Percentiles rank a stretch among this genome's conserved stretches.
phyloP scores from a whole-genome alignment of 78 protist genomes.

The Dictyostelium citrinum region DNA sequence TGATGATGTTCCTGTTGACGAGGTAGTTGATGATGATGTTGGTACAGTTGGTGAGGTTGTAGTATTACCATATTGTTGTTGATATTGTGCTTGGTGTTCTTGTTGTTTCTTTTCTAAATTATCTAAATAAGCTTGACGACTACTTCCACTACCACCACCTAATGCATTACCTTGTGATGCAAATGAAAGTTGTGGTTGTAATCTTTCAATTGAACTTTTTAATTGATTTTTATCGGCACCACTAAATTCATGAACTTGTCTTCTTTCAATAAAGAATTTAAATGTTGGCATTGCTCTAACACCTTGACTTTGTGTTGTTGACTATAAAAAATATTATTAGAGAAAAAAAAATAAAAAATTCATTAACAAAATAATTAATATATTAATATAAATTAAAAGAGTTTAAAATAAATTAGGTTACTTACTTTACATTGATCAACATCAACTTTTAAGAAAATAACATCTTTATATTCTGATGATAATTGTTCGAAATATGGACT shows the following conservation, averaged over 20 bases:
- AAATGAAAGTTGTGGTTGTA: slow-evolving; percentile 5
- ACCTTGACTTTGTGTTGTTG: slow-evolving; percentile 50
- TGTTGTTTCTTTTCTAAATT: slow-evolving; percentile 2
- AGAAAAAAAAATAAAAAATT: background rate
- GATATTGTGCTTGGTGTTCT: slow-evolving; percentile 6
- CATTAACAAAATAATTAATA: background rate
- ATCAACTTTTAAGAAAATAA: slow-evolving; percentile 82
- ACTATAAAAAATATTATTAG: background rate
- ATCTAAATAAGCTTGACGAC: slow-evolving; percentile 1
- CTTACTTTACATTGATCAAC: slow-evolving; percentile 83
- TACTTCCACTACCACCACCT: slow-evolving; percentile 30
- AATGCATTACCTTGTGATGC: slow-evolving; percentile 28
- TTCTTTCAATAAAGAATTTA: slow-evolving; percentile 49
- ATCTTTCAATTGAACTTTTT: slow-evolving; percentile 11
- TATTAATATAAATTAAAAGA: background rate
- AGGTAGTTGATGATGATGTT: background rate
- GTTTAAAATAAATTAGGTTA: background rate
- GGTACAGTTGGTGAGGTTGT: background rate
- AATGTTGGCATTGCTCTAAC: slow-evolving; percentile 87
- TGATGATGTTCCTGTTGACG: background rate
- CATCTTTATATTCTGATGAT: slow-evolving; percentile 54
- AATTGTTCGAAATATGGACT: slow-evolving; percentile 71
- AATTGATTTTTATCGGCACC: slow-evolving; percentile 72
- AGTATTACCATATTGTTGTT: background rate
- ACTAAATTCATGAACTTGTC: slow-evolving; percentile 47